Base-by-base conservation (phyloP, 2,329 filamentous ascomycete species). In the Sclerotinia spermophila region DNA sequence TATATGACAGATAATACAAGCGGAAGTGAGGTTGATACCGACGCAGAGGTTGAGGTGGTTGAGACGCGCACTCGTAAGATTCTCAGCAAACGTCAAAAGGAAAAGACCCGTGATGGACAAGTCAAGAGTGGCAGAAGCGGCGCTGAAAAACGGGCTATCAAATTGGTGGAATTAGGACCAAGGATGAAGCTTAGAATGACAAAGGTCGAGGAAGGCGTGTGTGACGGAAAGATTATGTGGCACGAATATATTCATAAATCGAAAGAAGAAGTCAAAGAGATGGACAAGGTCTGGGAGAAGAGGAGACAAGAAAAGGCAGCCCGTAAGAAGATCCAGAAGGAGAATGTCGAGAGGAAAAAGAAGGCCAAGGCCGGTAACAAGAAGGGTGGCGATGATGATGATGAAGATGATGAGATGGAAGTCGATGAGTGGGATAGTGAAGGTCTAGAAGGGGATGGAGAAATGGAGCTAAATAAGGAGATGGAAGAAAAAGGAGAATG, bases 171-270 rank as follows among this genome's bases (percentile, higher is more conserved):
- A 82, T 83, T 99, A 0, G 96, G 96, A 0, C 96, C 96, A 1
- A 89, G 96, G 68, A 90, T 99, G 91, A 91, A 88, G 72, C 83
- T 99, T 55, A 89, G 95, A 44, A 84, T 99, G 82, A 94, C 93
- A 69, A 99, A 99, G 83, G 94, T 99, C 6, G 96, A 99, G 79
- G 96, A 99, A 76, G 96, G 95, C 1, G 82, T 98, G 10, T 97
- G 94, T 77, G 86, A 87, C 38, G 96, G 96, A 65, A 96, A 93
- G 80, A 87, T 97, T 70, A 92, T 99, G 92, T 99, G 96, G 96
- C 96, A 99, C 81, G 94, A 97, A 79, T 96, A 93, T 79, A 89
- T 98, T 68, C 88, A 90, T 79, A 99, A 99, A 85, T 89, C 88
- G 10, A 89, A 89, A 76, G 86, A 88, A 27, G 94, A 99, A 80